A percentile compares a stretch with the other conserved stretches of the same genome.
Conservation (phyloP, 2,329 filamentous ascomycete species). For the Colletotrichum gigasporum region DNA sequence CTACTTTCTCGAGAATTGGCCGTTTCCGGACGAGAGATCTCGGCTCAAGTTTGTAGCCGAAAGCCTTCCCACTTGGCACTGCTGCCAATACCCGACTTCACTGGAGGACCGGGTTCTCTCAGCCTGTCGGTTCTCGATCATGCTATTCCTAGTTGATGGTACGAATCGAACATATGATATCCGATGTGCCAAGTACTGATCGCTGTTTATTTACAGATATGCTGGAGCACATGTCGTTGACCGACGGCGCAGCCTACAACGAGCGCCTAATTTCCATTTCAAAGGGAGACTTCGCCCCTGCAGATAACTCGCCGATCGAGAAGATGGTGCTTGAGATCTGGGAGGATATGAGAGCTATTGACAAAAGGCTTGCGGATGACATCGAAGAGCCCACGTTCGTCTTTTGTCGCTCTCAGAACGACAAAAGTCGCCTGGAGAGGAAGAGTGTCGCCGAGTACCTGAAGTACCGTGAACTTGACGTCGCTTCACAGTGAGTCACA, state of each 20-base stretch:
- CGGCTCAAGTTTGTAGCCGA: neutral
- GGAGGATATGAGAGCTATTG: neutral
- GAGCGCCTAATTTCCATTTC: conserved; percentile 1
- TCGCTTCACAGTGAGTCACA: neutral
- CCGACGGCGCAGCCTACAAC: neutral
- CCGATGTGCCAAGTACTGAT: too few relatives aligned
- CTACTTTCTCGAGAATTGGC: conserved; percentile 7
- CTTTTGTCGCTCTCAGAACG: conserved; percentile 6
- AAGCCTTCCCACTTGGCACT: conserved; percentile 1
- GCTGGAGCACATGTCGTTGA: conserved; percentile 2
- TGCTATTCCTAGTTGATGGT: conserved; percentile 7
- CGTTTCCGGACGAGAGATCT: neutral
- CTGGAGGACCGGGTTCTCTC: neutral
- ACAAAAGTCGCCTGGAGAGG: neutral
- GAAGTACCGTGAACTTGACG: conserved; percentile 2
- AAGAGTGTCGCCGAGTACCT: neutral
- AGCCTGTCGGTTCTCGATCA: neutral
- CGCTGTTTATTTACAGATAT: too few relatives aligned
- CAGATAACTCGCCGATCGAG: neutral
- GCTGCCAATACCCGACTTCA: conserved; percentile 3
- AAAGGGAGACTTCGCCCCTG: neutral
- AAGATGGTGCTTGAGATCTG: neutral
- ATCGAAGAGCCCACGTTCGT: conserved; percentile 2
- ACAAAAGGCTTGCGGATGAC: neutral
- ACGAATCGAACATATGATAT: too few relatives aligned